Conservation (phyloP, 2,329 filamentous ascomycete genomes). For the Arthroderma uncinatum region DNA sequence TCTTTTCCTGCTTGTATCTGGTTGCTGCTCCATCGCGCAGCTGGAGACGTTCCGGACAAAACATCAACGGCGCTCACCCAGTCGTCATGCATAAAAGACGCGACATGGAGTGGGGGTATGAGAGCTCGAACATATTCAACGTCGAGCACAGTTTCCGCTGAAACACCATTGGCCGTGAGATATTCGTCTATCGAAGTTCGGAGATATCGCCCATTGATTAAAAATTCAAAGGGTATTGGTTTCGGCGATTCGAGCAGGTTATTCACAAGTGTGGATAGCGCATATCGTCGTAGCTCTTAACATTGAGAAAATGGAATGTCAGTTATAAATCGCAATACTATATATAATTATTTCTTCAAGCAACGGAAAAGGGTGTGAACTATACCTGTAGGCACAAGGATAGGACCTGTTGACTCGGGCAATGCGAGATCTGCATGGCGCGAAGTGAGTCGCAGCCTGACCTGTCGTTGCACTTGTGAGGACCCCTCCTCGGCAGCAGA, state of each 20-base stretch:
- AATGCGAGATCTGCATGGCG: slow-evolving; percentile 44
- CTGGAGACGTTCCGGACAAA: slow-evolving; percentile 54
- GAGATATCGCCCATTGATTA: slow-evolving; percentile 87
- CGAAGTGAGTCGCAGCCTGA: slow-evolving; percentile 45
- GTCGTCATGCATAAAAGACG: slow-evolving; percentile 93
- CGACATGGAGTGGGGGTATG: slow-evolving; percentile 76
- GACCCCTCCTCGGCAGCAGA: slow-evolving; percentile 13
- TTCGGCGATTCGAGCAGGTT: slow-evolving; percentile 46
- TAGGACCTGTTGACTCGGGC: slow-evolving; percentile 44
- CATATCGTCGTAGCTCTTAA: slow-evolving; percentile 45
- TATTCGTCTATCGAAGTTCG: slow-evolving; percentile 85
- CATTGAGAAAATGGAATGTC: slow-evolving; percentile 5
- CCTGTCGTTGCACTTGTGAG: slow-evolving; percentile 33
- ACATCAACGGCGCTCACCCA: slow-evolving; percentile 88
- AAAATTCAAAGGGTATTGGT: slow-evolving; percentile 62
- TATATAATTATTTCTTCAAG: background rate
- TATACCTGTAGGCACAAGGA: slow-evolving; percentile 47
- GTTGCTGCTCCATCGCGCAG: slow-evolving; percentile 46
- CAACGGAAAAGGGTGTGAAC: slow-evolving; percentile 11
- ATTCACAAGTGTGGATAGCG: slow-evolving; percentile 54
- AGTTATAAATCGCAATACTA: slow-evolving; percentile 11
- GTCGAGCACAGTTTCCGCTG: slow-evolving; percentile 72
- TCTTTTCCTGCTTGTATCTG: slow-evolving; percentile 46
- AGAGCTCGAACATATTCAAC: slow-evolving; percentile 90
- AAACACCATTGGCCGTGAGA: slow-evolving; percentile 73